Base-by-base conservation (phyloP, 2,329 filamentous ascomycete species). In the Xylariaceae sp. region DNA sequence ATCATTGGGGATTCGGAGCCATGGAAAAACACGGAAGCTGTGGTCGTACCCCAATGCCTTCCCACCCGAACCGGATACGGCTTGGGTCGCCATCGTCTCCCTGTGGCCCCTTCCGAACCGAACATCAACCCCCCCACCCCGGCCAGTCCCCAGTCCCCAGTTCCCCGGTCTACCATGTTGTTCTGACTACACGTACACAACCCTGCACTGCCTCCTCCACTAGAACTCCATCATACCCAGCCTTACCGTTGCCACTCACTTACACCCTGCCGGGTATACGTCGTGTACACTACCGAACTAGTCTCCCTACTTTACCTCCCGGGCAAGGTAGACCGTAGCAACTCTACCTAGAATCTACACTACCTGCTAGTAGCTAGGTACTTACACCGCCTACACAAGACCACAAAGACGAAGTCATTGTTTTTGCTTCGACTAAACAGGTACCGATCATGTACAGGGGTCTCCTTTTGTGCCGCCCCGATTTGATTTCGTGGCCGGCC, bases 401-500 rank as follows among this genome's bases (percentile, higher is more conserved):
- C 18, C 34, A 13, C 54, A 49, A 62, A 58, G 60, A 62, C 60
- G 60, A 58, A 37, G 6, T 47, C 49, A 56, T 60, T 60, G 60
- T 62, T 45, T 45, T 15, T n/a, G 10, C 53, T 42, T 52, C 23
- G 39, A 10, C 8, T 30, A 49, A 52, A 48, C 13, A 53, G 15
- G 58, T 58, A 58, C 60, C 52, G 47, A 51, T 37, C 10, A 60
- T 56, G 56, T 69, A 68, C 70, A 71, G 70, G 71, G 67, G 66
- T 65, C 55, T 53, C 56, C 53, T 57, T 50, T 59, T 63, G 65
- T 57, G 57, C 57, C 62, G 66, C 66, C 72, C 71, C 71, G 71
- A 70, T 71, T 72, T 72, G 69, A 72, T 66, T 72, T 73, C 71
- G 71, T 73, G 68, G 64, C 67, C 65, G 70, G 65, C 64, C 64